Evolutionary conservation across 1,139 yeast genomes (phyloP).

Genomic region (Pichia sp.): DNA sequence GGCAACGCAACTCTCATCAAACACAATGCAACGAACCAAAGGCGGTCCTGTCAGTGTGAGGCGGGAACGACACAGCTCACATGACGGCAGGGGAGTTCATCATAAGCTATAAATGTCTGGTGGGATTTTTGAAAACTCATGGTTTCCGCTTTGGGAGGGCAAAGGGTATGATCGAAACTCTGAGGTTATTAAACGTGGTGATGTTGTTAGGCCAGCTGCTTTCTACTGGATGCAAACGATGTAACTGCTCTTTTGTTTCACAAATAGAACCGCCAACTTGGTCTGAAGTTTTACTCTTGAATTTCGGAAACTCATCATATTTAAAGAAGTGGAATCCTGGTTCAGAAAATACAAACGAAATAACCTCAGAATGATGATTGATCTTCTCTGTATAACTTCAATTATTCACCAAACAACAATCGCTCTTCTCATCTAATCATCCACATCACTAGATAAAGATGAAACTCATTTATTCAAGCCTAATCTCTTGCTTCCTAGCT

Average conservation of each 20-base stretch:
- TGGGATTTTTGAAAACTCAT: neutral
- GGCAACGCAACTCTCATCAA: neutral
- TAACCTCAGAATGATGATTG: too few species aligned
- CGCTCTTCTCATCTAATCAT: neutral
- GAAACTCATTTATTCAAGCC: constrained; percentile 11
- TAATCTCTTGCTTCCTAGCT: constrained; percentile 12
- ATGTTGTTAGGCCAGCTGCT: neutral
- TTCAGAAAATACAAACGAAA: neutral
- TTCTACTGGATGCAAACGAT: neutral
- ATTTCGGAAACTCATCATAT: neutral
- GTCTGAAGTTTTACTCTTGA: neutral
- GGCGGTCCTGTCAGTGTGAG: too few species aligned
- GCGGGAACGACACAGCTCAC: too few species aligned
- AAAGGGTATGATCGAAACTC: constrained; percentile 2
- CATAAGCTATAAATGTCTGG: too few species aligned
- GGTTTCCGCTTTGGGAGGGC: constrained; percentile 2
- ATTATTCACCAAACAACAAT: neutral
- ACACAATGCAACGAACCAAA: neutral
- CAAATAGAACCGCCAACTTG: neutral
- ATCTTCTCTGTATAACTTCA: too few species aligned
- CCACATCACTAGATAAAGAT: constrained; percentile 3
- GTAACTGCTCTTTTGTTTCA: neutral
- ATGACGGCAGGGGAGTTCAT: too few species aligned
- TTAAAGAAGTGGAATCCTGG: neutral
- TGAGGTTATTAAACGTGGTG: neutral